phyloP scores from a whole-genome alignment of 768 basidiomycete genomes.

The Suillus paluster region DNA sequence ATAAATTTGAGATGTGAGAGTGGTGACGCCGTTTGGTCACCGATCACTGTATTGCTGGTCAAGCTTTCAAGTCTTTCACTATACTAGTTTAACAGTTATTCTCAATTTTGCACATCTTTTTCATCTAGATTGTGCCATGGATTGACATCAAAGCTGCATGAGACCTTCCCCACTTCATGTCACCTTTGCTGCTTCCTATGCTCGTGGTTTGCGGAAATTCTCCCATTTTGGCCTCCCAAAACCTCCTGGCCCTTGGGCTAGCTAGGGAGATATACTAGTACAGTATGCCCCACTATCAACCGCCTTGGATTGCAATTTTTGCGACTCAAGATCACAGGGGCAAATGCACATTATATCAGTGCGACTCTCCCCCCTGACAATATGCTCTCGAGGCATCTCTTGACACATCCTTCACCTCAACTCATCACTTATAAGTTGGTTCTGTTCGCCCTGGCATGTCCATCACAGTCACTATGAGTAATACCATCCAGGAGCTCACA shows the following conservation, averaged over 20 bases:
- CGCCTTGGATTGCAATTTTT: constrained; percentile 89
- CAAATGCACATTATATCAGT: constrained; percentile 95
- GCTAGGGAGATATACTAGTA: constrained; percentile 89
- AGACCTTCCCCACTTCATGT: too few relatives aligned
- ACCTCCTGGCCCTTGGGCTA: constrained; percentile 41
- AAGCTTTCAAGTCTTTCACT: too few relatives aligned
- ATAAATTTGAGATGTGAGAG: too few relatives aligned
- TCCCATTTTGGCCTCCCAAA: constrained; percentile 85
- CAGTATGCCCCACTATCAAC: constrained; percentile 86
- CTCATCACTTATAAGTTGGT: constrained; percentile 88
- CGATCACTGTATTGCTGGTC: too few relatives aligned
- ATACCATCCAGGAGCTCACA: constrained; percentile 92
- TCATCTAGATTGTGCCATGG: too few relatives aligned
- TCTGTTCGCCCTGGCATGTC: constrained; percentile 90
- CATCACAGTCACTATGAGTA: constrained; percentile 93
- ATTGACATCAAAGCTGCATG: too few relatives aligned
- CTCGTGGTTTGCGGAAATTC: constrained; percentile 78
- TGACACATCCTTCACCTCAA: constrained; percentile 91
- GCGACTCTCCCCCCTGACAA: constrained; percentile 88
- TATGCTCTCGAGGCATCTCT: constrained; percentile 87
- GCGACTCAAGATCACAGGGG: constrained; percentile 90
- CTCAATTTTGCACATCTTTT: too few relatives aligned
- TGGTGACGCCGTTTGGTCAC: too few relatives aligned
- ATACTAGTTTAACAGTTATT: too few relatives aligned
- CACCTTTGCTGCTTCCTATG: too few relatives aligned